Conservation (phyloP, 2,329 filamentous ascomycete genomes). For the Microcyclospora pomicola region DNA sequence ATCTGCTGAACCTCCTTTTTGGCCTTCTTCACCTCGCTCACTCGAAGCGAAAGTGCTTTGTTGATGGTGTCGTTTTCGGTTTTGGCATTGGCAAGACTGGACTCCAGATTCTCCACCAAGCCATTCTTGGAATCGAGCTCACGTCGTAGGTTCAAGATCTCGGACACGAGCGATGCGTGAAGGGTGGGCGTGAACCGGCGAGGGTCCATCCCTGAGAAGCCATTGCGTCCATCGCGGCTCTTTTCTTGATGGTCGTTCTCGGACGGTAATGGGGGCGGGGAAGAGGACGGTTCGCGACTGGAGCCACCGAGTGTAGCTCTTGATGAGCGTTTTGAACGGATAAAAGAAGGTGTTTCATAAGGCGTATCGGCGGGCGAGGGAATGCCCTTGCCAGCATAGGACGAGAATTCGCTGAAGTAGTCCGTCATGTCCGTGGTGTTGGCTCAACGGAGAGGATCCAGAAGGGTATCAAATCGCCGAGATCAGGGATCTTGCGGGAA, state of each 20-base stretch:
- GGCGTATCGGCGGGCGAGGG: constrained; percentile 60
- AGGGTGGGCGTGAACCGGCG: constrained; percentile 88
- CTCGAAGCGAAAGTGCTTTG: constrained; percentile 45
- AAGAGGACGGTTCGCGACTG: constrained; percentile 50
- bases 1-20: constrained; percentile 77
- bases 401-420: constrained; percentile 34
- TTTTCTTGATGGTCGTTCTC: constrained; percentile 25
- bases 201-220: constrained; percentile 64
- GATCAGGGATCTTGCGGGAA: too few species aligned
- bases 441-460: not conserved
- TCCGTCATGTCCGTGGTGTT: constrained; percentile 21
- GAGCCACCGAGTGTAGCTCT: constrained; percentile 38
- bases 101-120: constrained; percentile 74
- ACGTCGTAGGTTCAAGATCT: constrained; percentile 73
- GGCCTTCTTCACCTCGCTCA: constrained; percentile 64
- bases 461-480: too few species aligned
- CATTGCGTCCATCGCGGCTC: constrained; percentile 35
- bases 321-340: constrained; percentile 49
- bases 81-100: constrained; percentile 53
- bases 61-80: constrained; percentile 62
- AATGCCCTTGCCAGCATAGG: constrained; percentile 40
- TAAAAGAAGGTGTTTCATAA: constrained; percentile 43
- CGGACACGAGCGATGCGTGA: constrained; percentile 85
- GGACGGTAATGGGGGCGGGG: constrained; percentile 43
- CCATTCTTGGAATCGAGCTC: constrained; percentile 84